Conservation (phyloP, 345 rosid species). For the Sisymbrium altissimum region DNA sequence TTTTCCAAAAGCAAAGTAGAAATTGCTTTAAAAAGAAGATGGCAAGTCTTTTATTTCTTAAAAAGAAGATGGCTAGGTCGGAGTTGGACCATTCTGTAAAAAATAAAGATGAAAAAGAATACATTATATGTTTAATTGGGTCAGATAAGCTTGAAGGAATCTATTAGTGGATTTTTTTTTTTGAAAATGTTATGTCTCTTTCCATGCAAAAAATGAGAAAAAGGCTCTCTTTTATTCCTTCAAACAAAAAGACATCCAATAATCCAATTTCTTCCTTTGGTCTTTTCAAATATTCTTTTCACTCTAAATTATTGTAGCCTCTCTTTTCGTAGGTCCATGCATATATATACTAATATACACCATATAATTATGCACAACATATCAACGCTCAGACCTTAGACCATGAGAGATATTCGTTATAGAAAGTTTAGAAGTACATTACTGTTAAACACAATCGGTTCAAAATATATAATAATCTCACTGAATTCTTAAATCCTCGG, state of each 20-base stretch:
- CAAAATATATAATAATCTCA: background rate
- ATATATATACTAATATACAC: background rate
- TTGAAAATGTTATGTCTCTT: conserved; percentile 21
- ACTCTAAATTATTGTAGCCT: conserved; percentile 12
- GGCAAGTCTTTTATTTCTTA: background rate
- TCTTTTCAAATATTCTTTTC: conserved; percentile 30
- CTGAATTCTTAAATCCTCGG: background rate
- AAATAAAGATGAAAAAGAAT: conserved; percentile 16
- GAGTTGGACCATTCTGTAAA: conserved; percentile 13
- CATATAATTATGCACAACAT: background rate
- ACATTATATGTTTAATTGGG: conserved; percentile 11
- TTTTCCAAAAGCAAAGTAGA: background rate
- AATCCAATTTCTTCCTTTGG: conserved; percentile 27
- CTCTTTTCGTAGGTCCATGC: conserved; percentile 18
- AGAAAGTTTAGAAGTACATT: background rate
- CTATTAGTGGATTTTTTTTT: conserved; percentile 19
- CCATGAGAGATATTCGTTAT: background rate
- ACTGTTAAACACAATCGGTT: background rate
- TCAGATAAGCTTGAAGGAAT: conserved; percentile 29
- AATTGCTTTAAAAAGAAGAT: background rate
- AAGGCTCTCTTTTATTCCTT: conserved; percentile 26
- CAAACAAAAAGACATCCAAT: conserved; percentile 22
- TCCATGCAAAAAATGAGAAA: conserved; percentile 23
- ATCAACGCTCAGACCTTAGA: background rate
- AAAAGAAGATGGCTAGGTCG: conserved; percentile 1